These are phyloP conservation scores for Larix kaempferi DNA, from an alignment of 75 land plant species.

Conservation along the genomic window DNA sequence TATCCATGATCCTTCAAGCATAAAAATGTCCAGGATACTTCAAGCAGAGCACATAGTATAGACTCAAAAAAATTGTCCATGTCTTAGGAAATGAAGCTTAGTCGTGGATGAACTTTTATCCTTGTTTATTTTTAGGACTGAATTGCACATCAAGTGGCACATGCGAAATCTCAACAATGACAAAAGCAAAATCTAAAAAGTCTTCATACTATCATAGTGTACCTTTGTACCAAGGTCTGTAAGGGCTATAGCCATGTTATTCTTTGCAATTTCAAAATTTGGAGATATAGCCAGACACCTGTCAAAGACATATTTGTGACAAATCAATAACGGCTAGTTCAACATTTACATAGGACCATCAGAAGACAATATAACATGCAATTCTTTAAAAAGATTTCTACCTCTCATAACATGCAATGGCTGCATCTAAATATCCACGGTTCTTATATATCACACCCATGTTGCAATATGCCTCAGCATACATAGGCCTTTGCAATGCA, in stretches of 20 bases:
- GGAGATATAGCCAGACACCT: constrained; percentile 97
- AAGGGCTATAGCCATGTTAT: constrained; percentile 99
- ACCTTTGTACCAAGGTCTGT: constrained; percentile 99
- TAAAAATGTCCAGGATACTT: neutral
- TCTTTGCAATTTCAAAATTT: constrained; percentile 98
- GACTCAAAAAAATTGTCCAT: neutral
- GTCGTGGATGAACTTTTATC: neutral
- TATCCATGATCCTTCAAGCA: neutral
- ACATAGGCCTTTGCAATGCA: constrained; percentile 92
- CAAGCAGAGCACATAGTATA: neutral
- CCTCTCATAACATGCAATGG: constrained; percentile 99
- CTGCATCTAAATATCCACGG: constrained; percentile 90
- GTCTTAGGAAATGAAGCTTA: neutral
- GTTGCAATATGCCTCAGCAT: constrained; percentile 99
- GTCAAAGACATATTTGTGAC: constrained; percentile 6
- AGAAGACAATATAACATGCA: neutral
- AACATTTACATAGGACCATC: neutral
- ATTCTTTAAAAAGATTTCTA: constrained; percentile 11
- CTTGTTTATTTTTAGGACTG: neutral
- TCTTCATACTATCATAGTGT: constrained; percentile 1
- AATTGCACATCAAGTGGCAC: neutral
- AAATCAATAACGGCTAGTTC: constrained; percentile 10
- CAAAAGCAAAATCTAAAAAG: neutral
- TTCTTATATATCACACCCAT: constrained; percentile 99
- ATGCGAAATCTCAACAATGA: neutral